Base-by-base conservation (phyloP, 2,329 filamentous ascomycete genomes). In the Cytospora chrysosperma region DNA sequence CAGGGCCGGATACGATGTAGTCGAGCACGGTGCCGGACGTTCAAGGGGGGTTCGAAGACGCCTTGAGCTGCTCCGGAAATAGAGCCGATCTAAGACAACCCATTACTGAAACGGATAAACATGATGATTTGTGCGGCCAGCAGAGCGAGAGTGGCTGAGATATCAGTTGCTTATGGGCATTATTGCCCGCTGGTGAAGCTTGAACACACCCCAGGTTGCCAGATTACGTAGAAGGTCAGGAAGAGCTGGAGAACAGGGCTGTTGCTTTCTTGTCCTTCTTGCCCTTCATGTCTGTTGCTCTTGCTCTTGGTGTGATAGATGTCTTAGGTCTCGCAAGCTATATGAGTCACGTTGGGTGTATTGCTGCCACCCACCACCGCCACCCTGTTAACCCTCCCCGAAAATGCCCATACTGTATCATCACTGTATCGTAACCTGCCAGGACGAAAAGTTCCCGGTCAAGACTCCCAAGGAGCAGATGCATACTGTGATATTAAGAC, bases 311-410 rank as follows among this genome's bases (percentile, higher is more conserved):
- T 73, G 73, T 73, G 72, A 69, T 70, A 65, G 55, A 64, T 75
- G 73, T 75, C 73, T 75, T 70, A 75, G 62, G 49, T 65, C 28
- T 30, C 4, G 28, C 59, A 51, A 34, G 63, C 63, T 59, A 59
- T 47, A 65, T 58, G 65, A 72, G 74, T 75, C 72, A 74, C 70
- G 70, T 63, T 71, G 69, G 65, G 65, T 63, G 58, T 61, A 21
- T 62, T 57, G 66, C 59, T 67, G 63, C 67, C 67, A 67, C 66
- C 67, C 62, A 59, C 47, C 61, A 34, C 57, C 63, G 49, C 52
- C 61, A 60, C 59, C 60, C 50, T 49, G 56, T 59, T 24, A 24
- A 47, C n/a, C 43, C 43, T 51, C 64, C 66, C 65, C 67, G 67
- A 68, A 57, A 67, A 63, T 65, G 67, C 56, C 69, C 69, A 67